Percentiles rank a stretch among this genome's conserved stretches.
Evolutionary conservation across 495 filamentous ascomycete species (phyloP).

Genomic region (Podospora didyma): DNA sequence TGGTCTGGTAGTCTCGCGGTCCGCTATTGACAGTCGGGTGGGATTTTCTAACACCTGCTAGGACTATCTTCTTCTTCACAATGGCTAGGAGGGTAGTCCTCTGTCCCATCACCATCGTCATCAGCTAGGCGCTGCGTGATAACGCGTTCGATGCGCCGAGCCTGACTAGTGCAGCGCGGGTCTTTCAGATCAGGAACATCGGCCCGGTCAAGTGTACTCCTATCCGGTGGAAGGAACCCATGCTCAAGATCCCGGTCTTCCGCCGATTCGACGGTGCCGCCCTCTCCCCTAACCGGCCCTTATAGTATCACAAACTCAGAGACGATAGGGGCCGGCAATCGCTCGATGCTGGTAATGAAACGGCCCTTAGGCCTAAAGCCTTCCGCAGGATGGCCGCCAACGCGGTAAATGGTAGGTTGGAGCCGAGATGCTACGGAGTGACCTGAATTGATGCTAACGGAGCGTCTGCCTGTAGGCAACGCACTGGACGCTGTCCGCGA

Average conservation of each 20-base stretch:
- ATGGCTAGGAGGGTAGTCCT: background rate
- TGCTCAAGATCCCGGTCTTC: background rate
- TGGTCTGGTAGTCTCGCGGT: background rate
- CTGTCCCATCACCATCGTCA: slow-evolving; percentile 1
- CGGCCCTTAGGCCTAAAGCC: background rate
- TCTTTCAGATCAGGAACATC: background rate
- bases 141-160: background rate
- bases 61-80: slow-evolving; percentile 1
- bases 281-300: background rate
- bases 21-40: background rate
- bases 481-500: no score
- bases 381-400: no score
- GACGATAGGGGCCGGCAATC: slow-evolving; percentile 14
- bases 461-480: no score
- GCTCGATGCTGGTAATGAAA: slow-evolving; percentile 16
- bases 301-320: slow-evolving; percentile 6
- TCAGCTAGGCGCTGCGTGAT: slow-evolving; percentile 1
- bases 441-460: no score
- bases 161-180: background rate
- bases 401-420: no score
- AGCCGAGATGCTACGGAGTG: no score
- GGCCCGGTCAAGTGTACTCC: slow-evolving; percentile 1
- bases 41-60: background rate
- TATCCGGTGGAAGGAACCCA: background rate
- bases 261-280: background rate